Base-by-base conservation (phyloP, 371 early-diverging fungal genomes). In the Apophysomyces sp. region DNA sequence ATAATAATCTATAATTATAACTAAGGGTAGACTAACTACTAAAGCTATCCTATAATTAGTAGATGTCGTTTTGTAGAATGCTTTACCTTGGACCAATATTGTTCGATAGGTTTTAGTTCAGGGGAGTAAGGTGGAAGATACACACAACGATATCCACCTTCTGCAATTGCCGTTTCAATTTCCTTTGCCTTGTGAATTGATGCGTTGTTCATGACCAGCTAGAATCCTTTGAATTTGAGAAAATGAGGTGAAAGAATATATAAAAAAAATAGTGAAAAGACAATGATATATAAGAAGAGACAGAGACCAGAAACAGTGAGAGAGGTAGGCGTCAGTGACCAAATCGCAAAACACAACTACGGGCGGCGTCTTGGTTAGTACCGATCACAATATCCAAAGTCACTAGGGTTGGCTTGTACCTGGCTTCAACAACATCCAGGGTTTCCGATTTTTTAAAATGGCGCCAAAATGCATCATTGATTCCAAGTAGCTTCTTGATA, bases 391-490 rank as follows among this genome's bases (percentile, higher is more conserved):
- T 39, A 55, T 62, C 60, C 62, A 67, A 63, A 39, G 34, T 61
- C 58, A 51, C 36, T 27, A 64, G 39, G 39, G 65, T 68, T 64
- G 16, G 37, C 49, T 26, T 61, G 56, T 61, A 68, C 58, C 68
- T 63, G 53, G 52, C 52, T 55, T 58, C 59, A 28, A 68, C 58
- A 34, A 55, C 56, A 27, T 63, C 62, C 37, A 59, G 57, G 28
- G 61, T 54, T 28, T 56, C 29, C 30, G 65, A 69, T 65, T 65
- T 60, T 59, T 18, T 68, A 51, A 60, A 68, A n/a, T 55, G 36
- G 57, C 62, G 52, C 65, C 69, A 69, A 51, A 69, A 69, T 24
- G 53, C 58, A 29, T 69, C 44, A 44, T 40, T 69, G 57, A 65
- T 49, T 30, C 52, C 62, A 30, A 69, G 69, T 24, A 62, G 57